Evolutionary conservation across 139 green algal species (phyloP).

Genomic region (Tetraselmis striata): DNA sequence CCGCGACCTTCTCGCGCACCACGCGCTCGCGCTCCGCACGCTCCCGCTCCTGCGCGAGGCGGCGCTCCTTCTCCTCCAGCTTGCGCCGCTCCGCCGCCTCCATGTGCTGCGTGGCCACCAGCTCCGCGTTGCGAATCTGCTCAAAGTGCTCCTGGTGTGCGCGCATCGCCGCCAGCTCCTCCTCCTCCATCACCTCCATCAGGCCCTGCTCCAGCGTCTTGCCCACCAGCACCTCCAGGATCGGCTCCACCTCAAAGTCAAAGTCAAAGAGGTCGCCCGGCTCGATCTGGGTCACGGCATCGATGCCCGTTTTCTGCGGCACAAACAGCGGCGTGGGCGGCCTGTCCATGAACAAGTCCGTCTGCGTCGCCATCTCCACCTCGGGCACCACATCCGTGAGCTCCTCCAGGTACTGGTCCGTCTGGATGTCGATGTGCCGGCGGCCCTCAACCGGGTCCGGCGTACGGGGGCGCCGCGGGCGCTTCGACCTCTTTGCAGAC

Average conservation of each 20-base stretch:
- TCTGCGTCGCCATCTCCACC: slow-evolving; percentile 67
- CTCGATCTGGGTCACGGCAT: slow-evolving; percentile 73
- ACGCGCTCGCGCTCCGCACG: slow-evolving; percentile 51
- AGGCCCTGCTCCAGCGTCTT: slow-evolving; percentile 83
- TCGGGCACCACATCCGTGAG: slow-evolving; percentile 70
- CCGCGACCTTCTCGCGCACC: slow-evolving; percentile 59
- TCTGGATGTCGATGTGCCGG: slow-evolving; percentile 78
- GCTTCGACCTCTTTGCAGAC: not conserved
- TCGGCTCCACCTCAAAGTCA: slow-evolving; percentile 83
- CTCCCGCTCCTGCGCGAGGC: slow-evolving; percentile 60
- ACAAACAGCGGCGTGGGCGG: slow-evolving; percentile 74
- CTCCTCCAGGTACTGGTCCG: slow-evolving; percentile 78
- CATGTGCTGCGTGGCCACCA: slow-evolving; percentile 75
- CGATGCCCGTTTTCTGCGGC: slow-evolving; percentile 67
- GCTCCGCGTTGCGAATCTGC: slow-evolving; percentile 67
- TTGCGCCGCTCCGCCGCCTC: slow-evolving; percentile 76
- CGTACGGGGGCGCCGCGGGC: slow-evolving; percentile 28
- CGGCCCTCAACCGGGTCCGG: slow-evolving; percentile 70
- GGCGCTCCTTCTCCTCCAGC: slow-evolving; percentile 72
- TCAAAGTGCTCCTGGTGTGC: slow-evolving; percentile 76
- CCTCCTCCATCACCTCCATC: slow-evolving; percentile 85
- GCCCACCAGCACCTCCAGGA: slow-evolving; percentile 79
- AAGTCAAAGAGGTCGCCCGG: slow-evolving; percentile 86
- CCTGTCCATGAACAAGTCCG: slow-evolving; percentile 73
- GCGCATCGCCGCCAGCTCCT: slow-evolving; percentile 76